Evolutionary conservation across 75 land plant genomes (phyloP).

Genomic region (Isoetes taiwanensis): DNA sequence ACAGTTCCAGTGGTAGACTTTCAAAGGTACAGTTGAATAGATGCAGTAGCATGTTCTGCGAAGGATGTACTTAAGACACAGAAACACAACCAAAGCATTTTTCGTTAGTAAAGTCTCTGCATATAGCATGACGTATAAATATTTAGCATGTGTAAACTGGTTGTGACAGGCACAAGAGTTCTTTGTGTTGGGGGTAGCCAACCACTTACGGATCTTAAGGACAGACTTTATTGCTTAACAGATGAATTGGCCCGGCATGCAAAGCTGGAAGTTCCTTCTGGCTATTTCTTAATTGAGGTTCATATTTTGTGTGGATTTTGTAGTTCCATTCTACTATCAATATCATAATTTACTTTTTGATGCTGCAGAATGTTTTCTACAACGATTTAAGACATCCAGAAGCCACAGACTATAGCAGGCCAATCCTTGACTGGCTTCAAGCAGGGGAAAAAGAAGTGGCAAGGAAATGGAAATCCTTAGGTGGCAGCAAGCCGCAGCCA

Average conservation of each 20-base stretch:
- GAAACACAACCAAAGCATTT: too few relatives aligned
- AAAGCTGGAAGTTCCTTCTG: constrained; percentile 53
- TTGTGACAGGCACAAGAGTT: constrained; percentile 77
- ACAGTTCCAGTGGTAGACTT: too few relatives aligned
- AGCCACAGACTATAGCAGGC: constrained; percentile 60
- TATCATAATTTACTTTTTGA: neutral
- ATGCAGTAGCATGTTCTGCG: too few relatives aligned
- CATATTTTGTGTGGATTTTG: neutral
- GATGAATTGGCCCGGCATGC: constrained; percentile 66
- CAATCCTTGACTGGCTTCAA: constrained; percentile 60
- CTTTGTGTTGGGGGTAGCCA: constrained; percentile 74
- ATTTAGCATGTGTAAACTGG: too few relatives aligned
- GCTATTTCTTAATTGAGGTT: constrained; percentile 88
- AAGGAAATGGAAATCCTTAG: constrained; percentile 47
- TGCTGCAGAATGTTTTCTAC: constrained; percentile 63
- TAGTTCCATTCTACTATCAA: neutral
- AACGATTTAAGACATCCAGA: constrained; percentile 66
- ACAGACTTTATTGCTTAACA: constrained; percentile 59
- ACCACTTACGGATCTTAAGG: constrained; percentile 61
- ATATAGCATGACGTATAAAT: too few relatives aligned
- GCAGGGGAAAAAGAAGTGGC: constrained; percentile 39
- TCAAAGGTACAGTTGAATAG: too few relatives aligned
- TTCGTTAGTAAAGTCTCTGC: too few relatives aligned
- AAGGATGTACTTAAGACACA: too few relatives aligned
- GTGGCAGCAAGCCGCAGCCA: constrained; percentile 8